Evolutionary conservation across 202 grass and related monocot species (phyloP), one percentile per base, ranked within the genome.

Genomic region (Setaria viridis): DNA sequence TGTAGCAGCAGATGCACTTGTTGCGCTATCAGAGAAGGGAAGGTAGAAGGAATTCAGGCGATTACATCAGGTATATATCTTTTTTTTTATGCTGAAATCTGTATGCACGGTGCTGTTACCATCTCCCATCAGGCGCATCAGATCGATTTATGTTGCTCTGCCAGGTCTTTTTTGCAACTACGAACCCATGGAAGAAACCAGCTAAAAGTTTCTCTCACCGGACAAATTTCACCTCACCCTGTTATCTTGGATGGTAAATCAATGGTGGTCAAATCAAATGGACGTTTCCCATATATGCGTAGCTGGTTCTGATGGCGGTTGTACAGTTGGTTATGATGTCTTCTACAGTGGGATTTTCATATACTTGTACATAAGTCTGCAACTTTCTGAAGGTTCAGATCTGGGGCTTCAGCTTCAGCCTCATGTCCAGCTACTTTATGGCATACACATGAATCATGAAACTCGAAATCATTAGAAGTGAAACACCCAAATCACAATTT

Each of bases 351-450:
- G 6, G 20, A 2, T 77, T 43, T 64, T 15, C 74, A 19, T 64
- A 66, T 64, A 72, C 45, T 10, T 64, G 16, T 56, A 48, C 56
- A 32, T 63, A 62, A 53, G 59, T 41, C 42, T 70, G n/a, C 37
- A 62, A 75, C 32, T 32, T 12, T 2, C 37, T 64, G 68, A 84
- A 72, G 64, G 64, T 54, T 79, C 39, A 41, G n/a, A 70, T 65
- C 20, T 43, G 14, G 12, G 45, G 54, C 41, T 62, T 77, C 32
- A 20, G 49, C 72, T n/a, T 8, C 39, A 6, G 39, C 39, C 39
- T 41, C 20, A 56, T 39, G 4, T 9, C 19, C 42, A 21, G 10
- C 7, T 48, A 58, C 48, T 66, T 13, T 56, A 7, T 59, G 59
- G 7, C 47, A 66, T 43, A 17, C 65, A 80, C 60, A 19, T 43